These are phyloP conservation scores for Aspergillus quadricinctus DNA, from an alignment of 2,329 filamentous ascomycete species.

Conservation along the genomic window DNA sequence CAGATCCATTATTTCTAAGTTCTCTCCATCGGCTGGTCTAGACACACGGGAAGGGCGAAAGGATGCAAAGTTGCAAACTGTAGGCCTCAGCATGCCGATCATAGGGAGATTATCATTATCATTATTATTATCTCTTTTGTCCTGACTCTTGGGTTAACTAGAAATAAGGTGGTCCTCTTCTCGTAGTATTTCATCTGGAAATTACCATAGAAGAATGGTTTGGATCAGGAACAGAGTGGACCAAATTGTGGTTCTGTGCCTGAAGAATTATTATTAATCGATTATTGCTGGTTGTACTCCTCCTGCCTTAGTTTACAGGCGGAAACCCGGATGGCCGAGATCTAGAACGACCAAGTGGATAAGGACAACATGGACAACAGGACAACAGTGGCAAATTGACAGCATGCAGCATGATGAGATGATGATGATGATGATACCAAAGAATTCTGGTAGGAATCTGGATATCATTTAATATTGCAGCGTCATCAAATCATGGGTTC, in stretches of 20 bases:
- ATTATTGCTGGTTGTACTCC: too few species aligned
- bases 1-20: slow-evolving; percentile 3
- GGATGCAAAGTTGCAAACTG: background rate
- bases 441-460: too few species aligned
- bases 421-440: background rate
- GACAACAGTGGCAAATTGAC: background rate
- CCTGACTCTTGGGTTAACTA: background rate
- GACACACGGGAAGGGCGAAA: slow-evolving; percentile 24
- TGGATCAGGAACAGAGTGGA: background rate
- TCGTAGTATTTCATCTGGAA: background rate
- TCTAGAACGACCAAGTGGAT: background rate
- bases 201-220: background rate
- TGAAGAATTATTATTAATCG: background rate
- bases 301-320: too few species aligned
- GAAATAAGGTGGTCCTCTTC: background rate
- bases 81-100: background rate
- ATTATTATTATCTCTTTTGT: background rate
- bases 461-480: too few species aligned
- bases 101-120: too few species aligned
- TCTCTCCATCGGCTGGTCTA: slow-evolving; percentile 29
- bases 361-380: background rate
- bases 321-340: background rate
- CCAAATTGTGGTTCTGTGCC: background rate
- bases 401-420: background rate
- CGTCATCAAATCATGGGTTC: background rate